These are phyloP conservation scores for Moringa oleifera DNA, from an alignment of 345 rosid species.

Conservation along the genomic window DNA sequence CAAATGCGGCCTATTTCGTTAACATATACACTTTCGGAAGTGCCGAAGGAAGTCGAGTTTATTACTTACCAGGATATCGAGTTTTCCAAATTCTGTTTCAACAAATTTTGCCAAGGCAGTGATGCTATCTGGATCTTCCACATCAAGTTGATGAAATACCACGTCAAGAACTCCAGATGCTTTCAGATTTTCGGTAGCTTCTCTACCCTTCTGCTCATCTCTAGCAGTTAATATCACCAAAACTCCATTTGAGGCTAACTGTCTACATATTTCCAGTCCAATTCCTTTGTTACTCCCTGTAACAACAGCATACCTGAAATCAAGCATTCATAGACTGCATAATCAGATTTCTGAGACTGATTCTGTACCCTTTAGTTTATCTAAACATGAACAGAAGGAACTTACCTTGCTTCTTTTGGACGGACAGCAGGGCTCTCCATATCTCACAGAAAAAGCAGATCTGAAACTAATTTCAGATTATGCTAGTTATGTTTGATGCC, in stretches of 20 bases:
- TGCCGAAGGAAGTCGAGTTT: too few relatives aligned
- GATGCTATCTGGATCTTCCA: background rate
- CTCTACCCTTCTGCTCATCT: slow-evolving; percentile 4
- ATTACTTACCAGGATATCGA: slow-evolving; percentile 5
- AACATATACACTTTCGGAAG: too few relatives aligned
- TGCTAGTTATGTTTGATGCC: too few relatives aligned
- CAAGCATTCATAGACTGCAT: background rate
- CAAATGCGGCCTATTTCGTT: too few relatives aligned
- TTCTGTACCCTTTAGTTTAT: too few relatives aligned
- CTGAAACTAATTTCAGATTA: too few relatives aligned
- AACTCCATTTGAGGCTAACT: slow-evolving; percentile 4
- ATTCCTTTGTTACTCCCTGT: slow-evolving; percentile 13
- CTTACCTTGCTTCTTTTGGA: too few relatives aligned
- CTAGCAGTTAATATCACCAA: slow-evolving; percentile 12
- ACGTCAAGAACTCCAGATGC: background rate
- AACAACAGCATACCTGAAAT: background rate
- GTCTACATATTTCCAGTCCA: slow-evolving; percentile 13
- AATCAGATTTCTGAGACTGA: too few relatives aligned
- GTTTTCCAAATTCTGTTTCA: slow-evolving; percentile 1
- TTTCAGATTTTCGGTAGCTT: slow-evolving; percentile 3
- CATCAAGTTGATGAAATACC: slow-evolving; percentile 11
- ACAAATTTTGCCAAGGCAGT: background rate
- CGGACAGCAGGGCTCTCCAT: too few relatives aligned
- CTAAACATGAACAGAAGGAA: too few relatives aligned
- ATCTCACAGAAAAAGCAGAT: too few relatives aligned